Base-by-base conservation (phyloP, 805 yeast species). In the Metschnikowia corniflorae region DNA sequence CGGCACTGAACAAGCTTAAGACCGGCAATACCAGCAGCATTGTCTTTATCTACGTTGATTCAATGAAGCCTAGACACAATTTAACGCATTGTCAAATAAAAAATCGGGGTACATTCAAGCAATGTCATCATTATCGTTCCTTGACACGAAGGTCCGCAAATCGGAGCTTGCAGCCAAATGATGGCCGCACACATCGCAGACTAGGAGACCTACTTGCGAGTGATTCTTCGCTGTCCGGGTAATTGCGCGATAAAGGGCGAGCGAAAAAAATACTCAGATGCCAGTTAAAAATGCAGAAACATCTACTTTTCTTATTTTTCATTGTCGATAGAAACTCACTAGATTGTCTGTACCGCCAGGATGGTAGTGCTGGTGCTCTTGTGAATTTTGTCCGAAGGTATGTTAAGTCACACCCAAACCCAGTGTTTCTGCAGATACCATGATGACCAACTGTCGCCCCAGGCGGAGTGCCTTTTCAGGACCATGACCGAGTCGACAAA, bases 381-480 rank as follows among this genome's bases (percentile, higher is more conserved):
- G 31, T 39, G 49, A 18, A 17, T 16, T n/a, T 23, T 31, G 41
- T 41, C 41, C 28, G 30, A 35, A 15, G 23, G 50, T 46, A 46
- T 46, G 50, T 46, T 15, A 15, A 8, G 12, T 12, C 16, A 14
- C n/a, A 23, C 24, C 14, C 25, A 10, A 14, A 21, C 24, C 14
- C 25, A 10, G 12, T 17, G 26, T 27, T 32, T 24, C 16, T 31
- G 25, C 31, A 32, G 23, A 34, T 47, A 40, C 40, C 36, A 46
- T 77, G 83, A 78, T 77, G 83, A 78, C 79, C 66, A 57, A 73
- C 50, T 78, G 83, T 78, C 83, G 83, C 83, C 83, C 83, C 83
- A 78, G 70, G 68, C 83, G 80, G 82, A 77, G 72, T 54, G 65
- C 72, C 73, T 67, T 47, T 66, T 68, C 73, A 68, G 73, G 73